Conservation (phyloP, 257 asterid species). For the Solanum infundibuliforme region DNA sequence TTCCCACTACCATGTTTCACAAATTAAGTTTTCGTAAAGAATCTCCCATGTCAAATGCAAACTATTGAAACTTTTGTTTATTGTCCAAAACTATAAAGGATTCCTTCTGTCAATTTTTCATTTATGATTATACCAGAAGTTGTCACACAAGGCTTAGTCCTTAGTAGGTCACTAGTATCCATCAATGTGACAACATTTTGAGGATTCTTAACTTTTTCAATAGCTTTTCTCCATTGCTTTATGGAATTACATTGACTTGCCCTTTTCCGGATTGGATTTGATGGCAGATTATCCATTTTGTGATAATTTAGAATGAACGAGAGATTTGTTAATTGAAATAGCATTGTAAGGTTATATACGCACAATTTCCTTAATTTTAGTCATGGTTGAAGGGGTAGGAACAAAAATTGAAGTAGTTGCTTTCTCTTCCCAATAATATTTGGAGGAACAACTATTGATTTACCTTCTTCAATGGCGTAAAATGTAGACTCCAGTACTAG, state of each 20-base stretch:
- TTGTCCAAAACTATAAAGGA: constrained; percentile 1
- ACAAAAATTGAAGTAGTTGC: background rate
- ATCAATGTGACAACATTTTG: background rate
- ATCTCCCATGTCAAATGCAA: constrained; percentile 13
- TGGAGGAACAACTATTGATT: background rate
- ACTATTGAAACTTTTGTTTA: background rate
- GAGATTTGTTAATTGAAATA: background rate
- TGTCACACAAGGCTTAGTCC: constrained; percentile 9
- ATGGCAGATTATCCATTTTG: background rate
- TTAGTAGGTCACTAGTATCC: background rate
- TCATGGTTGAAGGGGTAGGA: background rate
- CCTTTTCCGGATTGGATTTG: background rate
- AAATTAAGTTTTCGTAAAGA: constrained; percentile 14
- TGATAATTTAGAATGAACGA: background rate
- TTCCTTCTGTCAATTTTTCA: constrained; percentile 1
- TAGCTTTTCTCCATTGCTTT: background rate
- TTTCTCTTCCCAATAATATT: background rate
- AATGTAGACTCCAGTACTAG: background rate
- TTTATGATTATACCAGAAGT: constrained; percentile 4
- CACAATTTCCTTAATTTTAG: background rate
- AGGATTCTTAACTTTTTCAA: background rate
- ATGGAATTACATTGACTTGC: background rate
- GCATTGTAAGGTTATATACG: background rate
- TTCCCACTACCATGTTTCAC: constrained; percentile 16
- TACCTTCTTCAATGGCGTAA: background rate